A percentile compares a stretch with the other conserved stretches of the same genome.
Evolutionary conservation across 2,329 filamentous ascomycete species (phyloP).

Genomic region (Sordariomycetes sp.): DNA sequence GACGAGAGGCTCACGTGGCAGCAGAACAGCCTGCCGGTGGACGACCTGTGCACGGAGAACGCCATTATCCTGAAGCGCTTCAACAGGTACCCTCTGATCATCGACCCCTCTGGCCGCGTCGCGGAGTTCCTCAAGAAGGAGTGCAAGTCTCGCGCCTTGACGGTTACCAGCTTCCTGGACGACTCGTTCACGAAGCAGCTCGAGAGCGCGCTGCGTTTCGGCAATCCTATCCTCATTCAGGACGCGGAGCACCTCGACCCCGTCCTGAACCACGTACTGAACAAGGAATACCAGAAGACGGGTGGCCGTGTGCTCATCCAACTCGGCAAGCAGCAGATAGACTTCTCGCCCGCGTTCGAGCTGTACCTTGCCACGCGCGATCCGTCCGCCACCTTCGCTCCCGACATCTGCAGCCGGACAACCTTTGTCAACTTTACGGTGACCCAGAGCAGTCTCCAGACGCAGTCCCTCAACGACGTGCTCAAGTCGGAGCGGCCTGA

Average conservation of each 20-base stretch:
- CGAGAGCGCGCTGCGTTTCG: constrained; percentile 91
- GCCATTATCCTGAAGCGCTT: constrained; percentile 95
- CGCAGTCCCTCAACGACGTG: constrained; percentile 93
- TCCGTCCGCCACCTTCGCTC: constrained; percentile 88
- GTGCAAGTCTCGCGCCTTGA: constrained; percentile 72
- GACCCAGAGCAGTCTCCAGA: constrained; percentile 96
- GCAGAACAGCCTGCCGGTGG: constrained; percentile 81
- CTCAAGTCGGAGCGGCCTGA: constrained; percentile 95
- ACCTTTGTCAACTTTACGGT: constrained; percentile 99
- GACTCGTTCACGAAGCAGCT: constrained; percentile 97
- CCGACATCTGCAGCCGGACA: constrained; percentile 94
- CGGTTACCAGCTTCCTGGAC: constrained; percentile 94
- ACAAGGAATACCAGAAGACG: constrained; percentile 98
- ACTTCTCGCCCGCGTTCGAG: constrained; percentile 94
- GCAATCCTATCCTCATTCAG: constrained; percentile 96
- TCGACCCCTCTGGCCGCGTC: constrained; percentile 89
- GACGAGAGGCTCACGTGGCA: constrained; percentile 95
- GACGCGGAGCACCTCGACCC: constrained; percentile 96
- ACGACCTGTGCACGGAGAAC: constrained; percentile 97
- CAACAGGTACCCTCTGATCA: constrained; percentile 96
- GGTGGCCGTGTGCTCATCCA: constrained; percentile 96
- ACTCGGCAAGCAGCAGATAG: constrained; percentile 96
- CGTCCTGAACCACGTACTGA: constrained; percentile 94
- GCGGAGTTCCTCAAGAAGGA: constrained; percentile 94
- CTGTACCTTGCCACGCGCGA: constrained; percentile 91